Evolutionary conservation across 495 filamentous ascomycete genomes (phyloP).

Genomic region (Annulohypoxylon bovei): DNA sequence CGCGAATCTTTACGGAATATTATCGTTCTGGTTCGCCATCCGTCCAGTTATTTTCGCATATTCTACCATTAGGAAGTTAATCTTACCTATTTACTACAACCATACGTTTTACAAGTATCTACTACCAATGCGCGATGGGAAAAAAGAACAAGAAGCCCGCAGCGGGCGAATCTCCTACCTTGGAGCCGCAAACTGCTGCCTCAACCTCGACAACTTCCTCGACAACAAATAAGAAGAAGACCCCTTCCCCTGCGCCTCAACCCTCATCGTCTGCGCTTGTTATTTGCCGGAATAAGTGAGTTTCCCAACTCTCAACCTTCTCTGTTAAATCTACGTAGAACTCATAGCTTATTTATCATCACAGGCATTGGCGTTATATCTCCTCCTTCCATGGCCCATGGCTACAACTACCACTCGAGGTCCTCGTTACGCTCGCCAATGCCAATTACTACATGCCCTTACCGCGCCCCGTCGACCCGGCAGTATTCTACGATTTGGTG

Average conservation of each 20-base stretch:
- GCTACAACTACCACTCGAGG: slow-evolving; percentile 85
- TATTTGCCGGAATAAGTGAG: slow-evolving; percentile 79
- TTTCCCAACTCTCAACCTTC: slow-evolving; percentile 14
- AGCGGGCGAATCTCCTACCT: slow-evolving; percentile 40
- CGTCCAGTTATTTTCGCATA: neutral
- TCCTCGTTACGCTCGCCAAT: slow-evolving; percentile 79
- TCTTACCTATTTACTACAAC: slow-evolving; percentile 19
- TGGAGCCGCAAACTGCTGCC: slow-evolving; percentile 39
- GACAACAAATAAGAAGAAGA: slow-evolving; percentile 40
- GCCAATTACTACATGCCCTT: slow-evolving; percentile 79
- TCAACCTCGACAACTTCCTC: slow-evolving; percentile 20
- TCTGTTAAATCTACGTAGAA: slow-evolving; percentile 15
- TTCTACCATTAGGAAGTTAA: neutral
- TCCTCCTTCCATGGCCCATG: slow-evolving; percentile 85
- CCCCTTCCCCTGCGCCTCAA: slow-evolving; percentile 49
- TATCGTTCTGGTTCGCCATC: slow-evolving; percentile 15
- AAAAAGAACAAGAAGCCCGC: slow-evolving; percentile 60
- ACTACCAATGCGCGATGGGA: slow-evolving; percentile 48
- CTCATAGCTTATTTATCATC: slow-evolving; percentile 11
- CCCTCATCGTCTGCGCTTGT: slow-evolving; percentile 64
- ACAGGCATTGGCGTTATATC: slow-evolving; percentile 83
- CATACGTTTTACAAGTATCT: slow-evolving; percentile 30
- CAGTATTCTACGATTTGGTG: slow-evolving; percentile 82
- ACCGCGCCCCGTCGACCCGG: slow-evolving; percentile 80
- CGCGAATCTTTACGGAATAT: slow-evolving; percentile 21